Base-by-base conservation (phyloP, 1,284 basidiomycete genomes). In the Apiotrichum veenhuisii region DNA sequence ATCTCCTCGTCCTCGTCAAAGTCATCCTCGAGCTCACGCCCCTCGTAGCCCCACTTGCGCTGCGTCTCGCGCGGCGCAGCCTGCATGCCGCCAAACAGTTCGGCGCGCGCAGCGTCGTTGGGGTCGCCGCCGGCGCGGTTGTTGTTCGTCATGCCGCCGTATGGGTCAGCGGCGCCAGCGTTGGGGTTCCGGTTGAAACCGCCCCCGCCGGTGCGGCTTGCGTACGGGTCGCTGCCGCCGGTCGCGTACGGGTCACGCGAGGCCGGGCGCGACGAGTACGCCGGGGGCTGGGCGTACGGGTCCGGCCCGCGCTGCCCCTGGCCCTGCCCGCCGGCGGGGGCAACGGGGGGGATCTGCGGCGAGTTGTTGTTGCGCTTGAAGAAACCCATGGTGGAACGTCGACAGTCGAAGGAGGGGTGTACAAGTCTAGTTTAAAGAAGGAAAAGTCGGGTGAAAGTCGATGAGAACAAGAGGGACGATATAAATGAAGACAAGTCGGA, bases 1-100 rank as follows among this genome's bases (percentile, higher is more conserved):
- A 96, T 82, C 71, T 98, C 95, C 66, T 98, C 94, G 26, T 98
- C 94, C 64, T 89, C 89, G 54, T 76, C 74, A 57, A 75, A 77
- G 75, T 95, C 91, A 71, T 91, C 87, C 60, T 79, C 75, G 41
- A 68, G 66, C 63, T 77, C 74, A 30, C 74, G 56, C 0, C 74
- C 73, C 36, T 75, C 55, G 50, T 77, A 74, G 18, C 76, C 76
- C 57, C 74, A 77, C 61, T 73, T 54, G 46, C 86, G 86, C 14
- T 63, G 83, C 83, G 78, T 26, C 51, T 20, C 27, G 48, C 43
- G 43, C 50, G 50, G 33, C 49, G 46, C 41, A 9, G 23, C 23
- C n/a, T 50, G 40, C 51, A 56, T 56, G 68, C 26, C 71, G 14
- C 63, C 63, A 45, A 76, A 71, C 61, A 74, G 64, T 69, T 89